Base-by-base conservation (phyloP, 352 stramenopile species). In the Phytopythium cucurbitacearum region DNA sequence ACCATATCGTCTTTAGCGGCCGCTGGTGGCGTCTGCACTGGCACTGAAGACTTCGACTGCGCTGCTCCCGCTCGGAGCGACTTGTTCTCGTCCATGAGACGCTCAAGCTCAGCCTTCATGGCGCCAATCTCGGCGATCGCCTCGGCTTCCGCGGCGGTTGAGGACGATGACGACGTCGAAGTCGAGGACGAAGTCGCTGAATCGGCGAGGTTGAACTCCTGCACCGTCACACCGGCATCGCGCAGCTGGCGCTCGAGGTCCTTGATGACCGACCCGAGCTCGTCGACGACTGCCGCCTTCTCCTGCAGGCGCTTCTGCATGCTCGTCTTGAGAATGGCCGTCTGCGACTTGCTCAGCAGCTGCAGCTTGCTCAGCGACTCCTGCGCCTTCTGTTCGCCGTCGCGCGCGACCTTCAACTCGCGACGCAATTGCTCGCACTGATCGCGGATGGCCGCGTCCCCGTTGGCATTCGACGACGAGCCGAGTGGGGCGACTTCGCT, bases 301-400 rank as follows among this genome's bases (percentile, higher is more conserved):
- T 80, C 77, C 40, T 91, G 67, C 12, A 94, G 57, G 42, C 89
- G 87, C 60, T 89, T 91, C 47, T 77, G 80, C 75, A 89, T 89
- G 0, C 76, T 91, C 4, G 80, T 84, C 60, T 94, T 94, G 21
- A 92, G 59, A 11, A 94, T 92, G 13, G 78, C 80, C 33, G 80
- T 91, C 56, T 92, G 81, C 21, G 80, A 91, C 49, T 91, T 92
- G 65, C 82, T 94, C 13, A 94, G 46, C 16, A 94, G 68, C 53
- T 92, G 80, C 28, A 94, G 57, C 34, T 94, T 94, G 41, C 60
- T 80, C 10, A 94, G 66, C 13, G 84, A 94, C 35, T 91, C 84
- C 41, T 92, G 81, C 5, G 72, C 77, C 38, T 76, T 85, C 46
- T 89, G 76, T 33, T 94, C 84, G 13, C 72, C 77, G 45, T 87